Evolutionary conservation across 257 asterid genomes (phyloP).

Genomic region (Linaria vulgaris): DNA sequence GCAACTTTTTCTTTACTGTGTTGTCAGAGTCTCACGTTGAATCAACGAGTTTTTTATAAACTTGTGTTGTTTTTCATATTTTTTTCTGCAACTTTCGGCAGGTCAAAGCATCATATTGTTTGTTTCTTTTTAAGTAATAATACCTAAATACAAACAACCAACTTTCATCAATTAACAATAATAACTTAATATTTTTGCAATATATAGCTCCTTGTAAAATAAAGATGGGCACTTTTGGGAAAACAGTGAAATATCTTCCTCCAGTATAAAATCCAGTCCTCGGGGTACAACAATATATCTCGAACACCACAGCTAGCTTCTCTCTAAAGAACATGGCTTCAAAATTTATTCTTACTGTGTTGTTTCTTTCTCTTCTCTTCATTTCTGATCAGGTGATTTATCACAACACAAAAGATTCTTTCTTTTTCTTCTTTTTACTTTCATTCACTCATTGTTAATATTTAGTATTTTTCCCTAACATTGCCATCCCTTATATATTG

Average conservation of each 20-base stretch:
- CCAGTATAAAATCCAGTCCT: constrained; percentile 18
- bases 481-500: constrained; percentile 1
- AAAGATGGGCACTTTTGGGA: constrained; percentile 30
- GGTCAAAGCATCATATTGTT: too few relatives aligned
- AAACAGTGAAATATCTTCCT: constrained; percentile 12
- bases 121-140: too few relatives aligned
- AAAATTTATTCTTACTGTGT: constrained; percentile 24
- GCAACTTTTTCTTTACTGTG: too few relatives aligned
- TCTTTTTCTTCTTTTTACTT: not conserved
- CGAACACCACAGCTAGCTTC: not conserved
- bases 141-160: not conserved
- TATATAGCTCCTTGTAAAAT: constrained; percentile 4
- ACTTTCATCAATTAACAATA: too few relatives aligned
- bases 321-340: constrained; percentile 29
- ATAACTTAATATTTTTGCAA: not conserved
- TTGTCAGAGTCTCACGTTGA: too few relatives aligned
- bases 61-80: too few relatives aligned
- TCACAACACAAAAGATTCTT: not conserved
- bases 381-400: constrained; percentile 32
- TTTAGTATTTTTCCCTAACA: not conserved
- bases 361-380: constrained; percentile 30
- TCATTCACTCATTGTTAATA: not conserved
- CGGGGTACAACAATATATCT: constrained; percentile 10
- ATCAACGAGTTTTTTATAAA: too few relatives aligned
- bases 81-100: too few relatives aligned